These are phyloP conservation scores for Physocladia obscura DNA, from an alignment of 192 early-diverging fungal genomes.

Conservation along the genomic window DNA sequence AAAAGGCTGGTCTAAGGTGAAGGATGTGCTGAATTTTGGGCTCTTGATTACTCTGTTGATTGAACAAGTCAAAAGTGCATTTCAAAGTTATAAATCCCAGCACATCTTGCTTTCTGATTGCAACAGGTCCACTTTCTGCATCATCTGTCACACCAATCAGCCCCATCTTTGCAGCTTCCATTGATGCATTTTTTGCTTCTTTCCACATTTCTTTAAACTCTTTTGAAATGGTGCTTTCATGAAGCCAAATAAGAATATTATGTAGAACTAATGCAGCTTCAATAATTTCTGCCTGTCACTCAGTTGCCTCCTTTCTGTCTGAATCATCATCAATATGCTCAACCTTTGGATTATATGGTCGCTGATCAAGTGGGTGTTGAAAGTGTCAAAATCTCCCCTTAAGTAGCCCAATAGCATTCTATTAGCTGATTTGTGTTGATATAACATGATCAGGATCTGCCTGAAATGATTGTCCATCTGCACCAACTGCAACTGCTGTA, in stretches of 20 bases:
- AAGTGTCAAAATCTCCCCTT: slow-evolving; percentile 1
- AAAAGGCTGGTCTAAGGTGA: not conserved
- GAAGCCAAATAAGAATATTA: not conserved
- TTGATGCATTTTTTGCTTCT: not conserved
- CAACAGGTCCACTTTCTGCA: not conserved
- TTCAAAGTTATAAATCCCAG: not conserved
- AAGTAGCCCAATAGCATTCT: not conserved
- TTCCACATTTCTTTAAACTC: not conserved
- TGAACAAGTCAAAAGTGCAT: not conserved
- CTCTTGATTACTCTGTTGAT: too few relatives aligned
- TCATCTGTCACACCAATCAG: not conserved
- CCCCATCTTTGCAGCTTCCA: not conserved
- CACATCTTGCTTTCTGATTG: not conserved
- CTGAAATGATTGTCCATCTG: not conserved
- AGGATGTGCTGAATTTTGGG: not conserved
- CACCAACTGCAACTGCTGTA: not conserved
- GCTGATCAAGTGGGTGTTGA: not conserved
- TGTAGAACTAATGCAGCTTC: not conserved
- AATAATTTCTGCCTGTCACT: not conserved
- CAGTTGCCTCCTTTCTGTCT: not conserved
- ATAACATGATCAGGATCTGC: not conserved
- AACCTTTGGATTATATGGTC: not conserved
- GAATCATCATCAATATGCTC: not conserved
- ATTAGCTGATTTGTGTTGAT: not conserved
- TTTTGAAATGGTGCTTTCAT: not conserved